A percentile compares a stretch with the other conserved stretches of the same genome.
Evolutionary conservation across 2,329 filamentous ascomycete species (phyloP).

Genomic region (Coleophoma eucalyptorum): DNA sequence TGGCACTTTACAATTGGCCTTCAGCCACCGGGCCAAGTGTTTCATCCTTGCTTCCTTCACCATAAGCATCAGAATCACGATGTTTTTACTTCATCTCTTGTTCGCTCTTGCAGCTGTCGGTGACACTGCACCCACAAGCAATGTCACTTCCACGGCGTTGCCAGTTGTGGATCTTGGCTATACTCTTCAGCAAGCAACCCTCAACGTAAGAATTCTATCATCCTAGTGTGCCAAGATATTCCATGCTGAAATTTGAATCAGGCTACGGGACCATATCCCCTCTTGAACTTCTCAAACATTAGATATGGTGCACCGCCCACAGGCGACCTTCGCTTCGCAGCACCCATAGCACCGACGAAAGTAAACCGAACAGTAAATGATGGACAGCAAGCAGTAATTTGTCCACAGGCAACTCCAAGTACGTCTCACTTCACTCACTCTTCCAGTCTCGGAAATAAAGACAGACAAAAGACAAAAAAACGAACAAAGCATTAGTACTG

Average conservation of each 20-base stretch:
- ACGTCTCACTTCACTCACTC: too few species aligned
- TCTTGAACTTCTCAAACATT: constrained; percentile 25
- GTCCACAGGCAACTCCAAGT: constrained; percentile 28
- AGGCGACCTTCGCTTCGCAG: constrained; percentile 37
- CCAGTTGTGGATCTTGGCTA: neutral
- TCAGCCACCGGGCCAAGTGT: too few species aligned
- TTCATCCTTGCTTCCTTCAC: too few species aligned
- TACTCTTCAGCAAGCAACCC: neutral
- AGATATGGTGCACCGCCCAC: constrained; percentile 37
- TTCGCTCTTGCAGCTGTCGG: neutral
- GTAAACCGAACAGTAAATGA: constrained; percentile 18
- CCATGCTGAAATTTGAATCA: neutral
- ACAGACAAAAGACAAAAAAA: too few species aligned
- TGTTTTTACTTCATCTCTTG: neutral
- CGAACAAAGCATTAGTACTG: too few species aligned
- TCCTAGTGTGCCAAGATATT: neutral
- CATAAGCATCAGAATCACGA: too few species aligned
- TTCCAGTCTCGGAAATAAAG: too few species aligned
- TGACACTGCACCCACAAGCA: too few species aligned
- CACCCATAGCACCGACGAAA: constrained; percentile 27
- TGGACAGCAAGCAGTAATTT: constrained; percentile 25
- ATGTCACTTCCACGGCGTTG: neutral
- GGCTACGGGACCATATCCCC: neutral
- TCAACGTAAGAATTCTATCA: neutral
- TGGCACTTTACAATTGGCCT: too few species aligned